Evolutionary conservation across 2,329 filamentous ascomycete genomes (phyloP), one percentile per base, ranked within the genome.

Genomic region (Aspergillus fischeri): DNA sequence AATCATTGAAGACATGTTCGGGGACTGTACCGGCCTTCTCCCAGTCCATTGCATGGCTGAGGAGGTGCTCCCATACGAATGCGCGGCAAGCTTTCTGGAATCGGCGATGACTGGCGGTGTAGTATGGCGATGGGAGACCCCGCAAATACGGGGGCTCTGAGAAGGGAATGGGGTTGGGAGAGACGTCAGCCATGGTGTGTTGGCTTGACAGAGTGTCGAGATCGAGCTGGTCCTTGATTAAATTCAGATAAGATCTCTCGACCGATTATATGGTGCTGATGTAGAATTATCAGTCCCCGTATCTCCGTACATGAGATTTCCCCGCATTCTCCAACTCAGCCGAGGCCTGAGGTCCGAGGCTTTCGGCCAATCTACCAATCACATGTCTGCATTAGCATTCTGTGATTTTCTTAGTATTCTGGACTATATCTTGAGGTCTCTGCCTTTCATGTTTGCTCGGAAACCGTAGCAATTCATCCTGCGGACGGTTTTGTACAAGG

Each of bases 51-150:
- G 85, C 86, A 64, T 87, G 75, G 38, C 81, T 77, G 52, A 83
- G 75, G 5, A 91, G 75, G 65, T 91, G 77, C 64, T 88, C 79
- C 51, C 82, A 79, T 49, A 89, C 78, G 69, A 91, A 91, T 5
- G 78, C 81, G 38, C 86, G 85, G 68, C 86, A 87, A 61, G 82
- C 83, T 69, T 85, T 83, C 70, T 92, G 88, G 79, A 86, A 90
- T 67, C 75, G 77, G 14, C 78, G 77, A 69, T 91, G 88, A 3
- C 85, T 84, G 3, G 82, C 78, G 25, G 82, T 86, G 76, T 89
- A 89, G 76, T 90, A 89, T 11, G 88, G 85, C 0, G 86, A 89
- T 0, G 88, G 89, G 2, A 90, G 78, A 53, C 87, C 87, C 64
- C 79, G 79, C 49, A 91, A 80, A 75, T 87, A 91, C 1, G 88